Conservation (phyloP, 805 yeast species). For the Osmozyma mogii region DNA sequence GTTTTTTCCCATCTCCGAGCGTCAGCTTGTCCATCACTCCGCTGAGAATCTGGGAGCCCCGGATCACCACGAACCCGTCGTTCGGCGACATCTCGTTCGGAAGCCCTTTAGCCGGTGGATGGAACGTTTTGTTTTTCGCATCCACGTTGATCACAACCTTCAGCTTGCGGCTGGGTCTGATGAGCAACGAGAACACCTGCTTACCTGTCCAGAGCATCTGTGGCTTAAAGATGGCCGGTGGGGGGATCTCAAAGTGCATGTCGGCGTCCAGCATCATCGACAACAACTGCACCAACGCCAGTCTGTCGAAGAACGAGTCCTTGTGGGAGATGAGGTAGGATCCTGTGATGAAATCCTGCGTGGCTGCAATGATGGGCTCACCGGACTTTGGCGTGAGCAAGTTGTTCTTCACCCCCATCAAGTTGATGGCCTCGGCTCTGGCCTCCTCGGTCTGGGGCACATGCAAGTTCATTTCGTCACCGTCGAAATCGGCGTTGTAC, state of each 20-base stretch:
- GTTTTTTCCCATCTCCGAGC: slow-evolving; percentile 96
- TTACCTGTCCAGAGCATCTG: slow-evolving; percentile 93
- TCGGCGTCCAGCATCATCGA: slow-evolving; percentile 96
- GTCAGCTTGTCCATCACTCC: slow-evolving; percentile 97
- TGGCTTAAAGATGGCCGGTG: slow-evolving; percentile 91
- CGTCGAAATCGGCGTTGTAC: slow-evolving; percentile 98
- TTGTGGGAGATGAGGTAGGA: slow-evolving; percentile 88
- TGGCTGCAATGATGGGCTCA: slow-evolving; percentile 98
- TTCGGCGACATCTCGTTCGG: slow-evolving; percentile 96
- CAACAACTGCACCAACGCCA: slow-evolving; percentile 70
- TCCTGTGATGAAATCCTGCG: slow-evolving; percentile 98
- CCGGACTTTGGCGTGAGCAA: slow-evolving; percentile 95
- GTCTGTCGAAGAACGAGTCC: slow-evolving; percentile 88
- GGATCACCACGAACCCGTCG: slow-evolving; percentile 86
- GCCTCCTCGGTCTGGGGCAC: slow-evolving; percentile 99
- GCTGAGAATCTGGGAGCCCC: slow-evolving; percentile 81
- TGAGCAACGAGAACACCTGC: slow-evolving; percentile 83
- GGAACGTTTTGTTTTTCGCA: slow-evolving; percentile 86
- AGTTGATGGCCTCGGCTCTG: slow-evolving; percentile 93
- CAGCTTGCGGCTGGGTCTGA: slow-evolving; percentile 69
- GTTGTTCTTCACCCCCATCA: slow-evolving; percentile 97
- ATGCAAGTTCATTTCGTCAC: slow-evolving; percentile 98
- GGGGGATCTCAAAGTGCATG: slow-evolving; percentile 85
- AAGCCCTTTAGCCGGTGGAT: slow-evolving; percentile 61
- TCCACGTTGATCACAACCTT: slow-evolving; percentile 85